These are phyloP conservation scores for Penicillium cataractarum DNA, from an alignment of 495 filamentous ascomycete genomes.

Conservation along the genomic window DNA sequence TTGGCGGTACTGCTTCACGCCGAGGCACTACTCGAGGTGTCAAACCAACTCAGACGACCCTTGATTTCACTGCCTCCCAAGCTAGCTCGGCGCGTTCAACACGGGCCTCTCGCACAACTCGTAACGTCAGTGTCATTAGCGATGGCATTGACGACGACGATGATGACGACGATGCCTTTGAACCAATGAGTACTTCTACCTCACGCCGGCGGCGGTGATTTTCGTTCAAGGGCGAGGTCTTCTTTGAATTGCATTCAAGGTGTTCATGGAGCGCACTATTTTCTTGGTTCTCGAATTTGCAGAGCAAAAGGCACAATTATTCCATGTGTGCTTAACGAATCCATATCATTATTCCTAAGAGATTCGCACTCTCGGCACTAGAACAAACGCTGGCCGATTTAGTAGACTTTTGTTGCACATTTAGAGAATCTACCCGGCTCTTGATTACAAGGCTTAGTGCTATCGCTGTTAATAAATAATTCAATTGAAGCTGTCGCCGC, in stretches of 20 bases:
- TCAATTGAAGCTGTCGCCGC: too few species aligned
- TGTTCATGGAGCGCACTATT: not conserved
- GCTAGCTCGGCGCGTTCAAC: conserved; percentile 46
- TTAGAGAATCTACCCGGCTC: not conserved
- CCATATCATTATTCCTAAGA: not conserved
- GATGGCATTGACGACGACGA: conserved; percentile 74
- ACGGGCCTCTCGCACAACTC: conserved; percentile 47
- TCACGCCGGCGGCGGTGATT: conserved; percentile 21
- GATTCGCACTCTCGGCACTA: not conserved
- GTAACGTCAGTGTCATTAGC: conserved; percentile 42
- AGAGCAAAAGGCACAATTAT: not conserved
- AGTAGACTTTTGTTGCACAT: not conserved
- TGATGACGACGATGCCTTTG: conserved; percentile 84
- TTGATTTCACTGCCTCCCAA: conserved; percentile 70
- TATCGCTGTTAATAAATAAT: too few species aligned
- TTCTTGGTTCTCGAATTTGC: not conserved
- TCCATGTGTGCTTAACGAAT: not conserved
- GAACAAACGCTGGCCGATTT: too few species aligned
- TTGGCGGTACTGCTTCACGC: conserved; percentile 41
- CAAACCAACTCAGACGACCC: conserved; percentile 63
- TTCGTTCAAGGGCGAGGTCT: not conserved
- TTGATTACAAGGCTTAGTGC: not conserved
- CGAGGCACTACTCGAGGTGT: conserved; percentile 31
- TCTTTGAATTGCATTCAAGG: not conserved
- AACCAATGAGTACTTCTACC: conserved; percentile 49